Evolutionary conservation across 2,329 filamentous ascomycete genomes (phyloP), one percentile per base, ranked within the genome.

Genomic region (Aspergillus bombycis): DNA sequence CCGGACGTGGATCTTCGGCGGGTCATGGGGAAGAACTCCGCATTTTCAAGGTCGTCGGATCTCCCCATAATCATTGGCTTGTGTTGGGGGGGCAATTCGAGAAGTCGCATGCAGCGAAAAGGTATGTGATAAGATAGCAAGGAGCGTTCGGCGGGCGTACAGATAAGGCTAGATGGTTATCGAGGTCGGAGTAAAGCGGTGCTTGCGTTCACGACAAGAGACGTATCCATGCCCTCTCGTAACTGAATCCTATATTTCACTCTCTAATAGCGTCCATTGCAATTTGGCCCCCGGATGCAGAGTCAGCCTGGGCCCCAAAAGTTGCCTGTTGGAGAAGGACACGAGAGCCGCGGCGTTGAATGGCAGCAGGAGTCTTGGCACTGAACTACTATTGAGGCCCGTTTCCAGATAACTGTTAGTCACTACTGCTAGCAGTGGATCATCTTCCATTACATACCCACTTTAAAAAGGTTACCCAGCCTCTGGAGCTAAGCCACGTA

Each of bases 1-100:
- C 65, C 57, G 10, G 74, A 75, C 50, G 62, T 63, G 43, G 71
- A 71, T 34, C 73, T 67, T 45, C 64, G 66, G 23, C 69, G 70
- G 45, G 65, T 70, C 57, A 75, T 69, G 21, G 73, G 73, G 21
- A 74, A 68, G 46, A 70, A 70, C 57, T 77, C 72, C 11, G 70
- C 53, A 57, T 65, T 61, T 50, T 67, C 69, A 64, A 71, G 67
- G 41, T 68, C 61, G 46, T 71, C 67, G 55, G 65, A 66, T 59
- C 66, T 69, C 65, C 66, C 70, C 74, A 76, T 76, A 57, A 41
- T 70, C 57, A 64, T 64, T 54, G 46, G 50, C 60, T 63, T 43
- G 46, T 55, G 54, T 54, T 54, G 60, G 43, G 26, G 41, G 38
- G 14, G 7, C 46, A 65, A 62, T 53, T 62, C 61, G 12, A n/a